Percentiles rank a stretch among this genome's conserved stretches.
These are phyloP conservation scores for Ramalina intermedia DNA, from an alignment of 495 filamentous ascomycete genomes.

Conservation along the genomic window DNA sequence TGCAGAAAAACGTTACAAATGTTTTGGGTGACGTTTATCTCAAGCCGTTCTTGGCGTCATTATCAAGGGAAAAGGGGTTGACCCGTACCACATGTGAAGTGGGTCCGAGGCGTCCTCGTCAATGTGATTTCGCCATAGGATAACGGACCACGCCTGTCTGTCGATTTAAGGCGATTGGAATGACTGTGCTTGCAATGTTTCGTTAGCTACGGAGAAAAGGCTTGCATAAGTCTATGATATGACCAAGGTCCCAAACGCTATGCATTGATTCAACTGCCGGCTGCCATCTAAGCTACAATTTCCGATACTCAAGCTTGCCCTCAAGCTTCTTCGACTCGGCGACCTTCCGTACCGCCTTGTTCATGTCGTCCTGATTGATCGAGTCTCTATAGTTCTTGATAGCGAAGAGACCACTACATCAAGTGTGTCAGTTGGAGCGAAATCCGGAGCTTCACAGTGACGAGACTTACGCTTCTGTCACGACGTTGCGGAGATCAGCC, in stretches of 20 bases:
- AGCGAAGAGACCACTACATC: slow-evolving; percentile 70
- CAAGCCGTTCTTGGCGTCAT: too few relatives aligned
- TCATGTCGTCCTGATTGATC: slow-evolving; percentile 97
- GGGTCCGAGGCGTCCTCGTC: too few relatives aligned
- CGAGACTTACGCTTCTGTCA: slow-evolving; percentile 84
- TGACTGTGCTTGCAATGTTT: too few relatives aligned
- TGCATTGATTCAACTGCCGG: not conserved
- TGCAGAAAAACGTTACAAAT: too few relatives aligned
- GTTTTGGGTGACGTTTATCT: too few relatives aligned
- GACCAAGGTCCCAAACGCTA: not conserved
- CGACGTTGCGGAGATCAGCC: slow-evolving; percentile 92
- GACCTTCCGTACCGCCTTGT: slow-evolving; percentile 94
- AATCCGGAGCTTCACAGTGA: not conserved
- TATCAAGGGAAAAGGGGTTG: too few relatives aligned
- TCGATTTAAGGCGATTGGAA: too few relatives aligned
- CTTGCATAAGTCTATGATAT: too few relatives aligned
- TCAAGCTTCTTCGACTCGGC: slow-evolving; percentile 96
- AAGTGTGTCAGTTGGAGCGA: not conserved
- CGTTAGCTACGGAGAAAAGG: too few relatives aligned
- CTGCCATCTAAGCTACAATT: slow-evolving; percentile 47
- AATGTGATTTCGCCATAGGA: too few relatives aligned
- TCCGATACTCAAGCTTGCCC: slow-evolving; percentile 95
- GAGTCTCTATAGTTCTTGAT: slow-evolving; percentile 95
- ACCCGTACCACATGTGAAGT: too few relatives aligned
- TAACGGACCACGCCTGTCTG: too few relatives aligned